Evolutionary conservation across 2,329 filamentous ascomycete genomes (phyloP), one percentile per base, ranked within the genome.

Genomic region (Sarocladium brachiariae): DNA sequence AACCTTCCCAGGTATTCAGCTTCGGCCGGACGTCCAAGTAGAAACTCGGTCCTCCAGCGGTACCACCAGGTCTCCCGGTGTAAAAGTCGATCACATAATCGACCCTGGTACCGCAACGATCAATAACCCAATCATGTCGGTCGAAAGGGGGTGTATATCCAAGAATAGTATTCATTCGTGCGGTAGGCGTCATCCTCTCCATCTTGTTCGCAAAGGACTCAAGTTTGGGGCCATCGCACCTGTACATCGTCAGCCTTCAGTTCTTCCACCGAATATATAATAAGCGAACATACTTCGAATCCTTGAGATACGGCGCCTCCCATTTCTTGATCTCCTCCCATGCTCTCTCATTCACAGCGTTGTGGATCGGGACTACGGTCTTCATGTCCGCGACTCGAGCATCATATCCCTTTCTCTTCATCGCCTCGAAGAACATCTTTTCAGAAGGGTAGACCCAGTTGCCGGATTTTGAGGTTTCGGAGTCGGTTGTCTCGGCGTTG

Each of bases 21-120:
- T 87, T 87, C 1, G 83, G 83, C 59, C 83, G 70, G 38, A 86
- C 82, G 58, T 86, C 81, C 14, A 86, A 67, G 58, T 84, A 86
- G 62, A 87, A 86, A 56, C 81, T 84, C 5, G 74, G 70, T 37
- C 46, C 46, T 24, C 46, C 33, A 25, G 30, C 18, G 16, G 8
- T 27, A 2, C 67, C 64, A 18, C 64, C 65, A 2, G 70, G 68
- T 5, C 77, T 73, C 0, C 93, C 93, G 4, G 89, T 83, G 64
- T 99, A 99, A 61, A 99, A 99, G 69, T 99, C 93, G 66, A 99
- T 99, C 34, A 99, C 86, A 65, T 99, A 99, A 61, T 97, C 93
- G 46, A 99, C 72, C 61, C 81, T 81, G 18, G 75, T 85, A 25
- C 87, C 92, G 64, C 93, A 97, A 49, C 93, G 78, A 69, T 99